Evolutionary conservation across 2,329 filamentous ascomycete genomes (phyloP), one percentile per base, ranked within the genome.

Genomic region (Fusarium piperis): DNA sequence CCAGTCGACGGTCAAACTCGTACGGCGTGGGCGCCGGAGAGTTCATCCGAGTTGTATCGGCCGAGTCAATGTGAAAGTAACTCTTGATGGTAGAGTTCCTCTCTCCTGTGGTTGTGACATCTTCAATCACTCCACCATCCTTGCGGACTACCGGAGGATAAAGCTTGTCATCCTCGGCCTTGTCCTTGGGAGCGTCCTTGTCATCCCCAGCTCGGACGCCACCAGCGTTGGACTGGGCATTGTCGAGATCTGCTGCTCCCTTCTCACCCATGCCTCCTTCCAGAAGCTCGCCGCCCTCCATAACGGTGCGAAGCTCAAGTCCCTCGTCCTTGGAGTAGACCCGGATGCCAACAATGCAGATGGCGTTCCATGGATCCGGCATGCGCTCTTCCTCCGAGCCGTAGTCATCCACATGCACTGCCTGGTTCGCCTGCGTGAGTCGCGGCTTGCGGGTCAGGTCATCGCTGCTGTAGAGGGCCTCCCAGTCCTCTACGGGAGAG

Each of bases 341-440:
- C 6, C 88, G 85, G 58, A 91, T 80, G 0, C 90, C 89, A 0
- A 91, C 85, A 18, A 91, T 86, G 59, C 85, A 87, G 51, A 91
- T 85, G 5, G 89, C 89, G 75, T 91, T 91, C 89, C 90, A 91
- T 2, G 88, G 86, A 26, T 88, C 85, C 0, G 85, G 79, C 73
- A 84, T 81, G 66, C 86, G 87, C 73, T 90, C 87, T 63, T 89
- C 88, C n/a, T 89, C 87, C 0, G 85, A 85, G 20, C 87, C 85
- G 38, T 87, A 86, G 3, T 83, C 80, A 8, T 83, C 81, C 6
- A 76, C 76, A 4, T 76, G 73, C 1, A 77, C 70, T 0, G 81
- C 73, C 0, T 81, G 78, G 2, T 81, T 74, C 10, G 82, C 79
- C 38, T 81, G 79, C 3, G 80, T 76, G 44, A 82, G 76, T 16